These are phyloP conservation scores for Nicotiana paniculata DNA, from an alignment of 257 asterid genomes.

Conservation along the genomic window DNA sequence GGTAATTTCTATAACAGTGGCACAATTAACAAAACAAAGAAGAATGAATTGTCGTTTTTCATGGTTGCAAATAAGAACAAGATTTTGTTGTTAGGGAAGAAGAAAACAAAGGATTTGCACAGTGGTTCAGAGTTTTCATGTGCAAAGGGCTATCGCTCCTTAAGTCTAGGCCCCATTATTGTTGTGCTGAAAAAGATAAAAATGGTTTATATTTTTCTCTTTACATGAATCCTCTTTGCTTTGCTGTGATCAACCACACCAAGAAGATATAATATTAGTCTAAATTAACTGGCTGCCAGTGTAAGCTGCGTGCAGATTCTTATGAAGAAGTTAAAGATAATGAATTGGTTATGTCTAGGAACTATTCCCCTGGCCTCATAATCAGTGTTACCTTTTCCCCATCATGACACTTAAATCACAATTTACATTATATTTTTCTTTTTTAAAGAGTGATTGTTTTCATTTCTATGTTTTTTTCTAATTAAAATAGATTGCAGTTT, in stretches of 20 bases:
- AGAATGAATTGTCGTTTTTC: constrained; percentile 27
- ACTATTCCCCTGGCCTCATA: too few species aligned
- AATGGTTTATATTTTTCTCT: not conserved
- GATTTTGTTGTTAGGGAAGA: constrained; percentile 14
- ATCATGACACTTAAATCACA: too few species aligned
- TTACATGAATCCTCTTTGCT: constrained; percentile 19
- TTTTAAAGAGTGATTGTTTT: too few species aligned
- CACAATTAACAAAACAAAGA: constrained; percentile 31
- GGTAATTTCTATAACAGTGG: not conserved
- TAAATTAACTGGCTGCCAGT: not conserved
- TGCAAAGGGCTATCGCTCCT: constrained; percentile 18
- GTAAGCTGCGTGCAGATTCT: not conserved
- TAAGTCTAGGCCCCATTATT: constrained; percentile 14
- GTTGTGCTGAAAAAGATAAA: constrained; percentile 10
- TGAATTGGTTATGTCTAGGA: not conserved
- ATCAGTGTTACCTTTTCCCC: too few species aligned
- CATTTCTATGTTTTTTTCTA: too few species aligned
- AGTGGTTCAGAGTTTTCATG: constrained; percentile 32
- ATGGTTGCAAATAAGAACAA: constrained; percentile 18
- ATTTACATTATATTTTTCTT: too few species aligned
- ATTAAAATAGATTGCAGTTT: too few species aligned
- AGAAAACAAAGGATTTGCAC: constrained; percentile 15
- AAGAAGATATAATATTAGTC: not conserved
- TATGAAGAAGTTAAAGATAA: constrained; percentile 13
- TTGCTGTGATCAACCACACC: constrained; percentile 31